These are phyloP conservation scores for Botrytis cinerea DNA, from an alignment of 2,329 filamentous ascomycete species.

Conservation along the genomic window DNA sequence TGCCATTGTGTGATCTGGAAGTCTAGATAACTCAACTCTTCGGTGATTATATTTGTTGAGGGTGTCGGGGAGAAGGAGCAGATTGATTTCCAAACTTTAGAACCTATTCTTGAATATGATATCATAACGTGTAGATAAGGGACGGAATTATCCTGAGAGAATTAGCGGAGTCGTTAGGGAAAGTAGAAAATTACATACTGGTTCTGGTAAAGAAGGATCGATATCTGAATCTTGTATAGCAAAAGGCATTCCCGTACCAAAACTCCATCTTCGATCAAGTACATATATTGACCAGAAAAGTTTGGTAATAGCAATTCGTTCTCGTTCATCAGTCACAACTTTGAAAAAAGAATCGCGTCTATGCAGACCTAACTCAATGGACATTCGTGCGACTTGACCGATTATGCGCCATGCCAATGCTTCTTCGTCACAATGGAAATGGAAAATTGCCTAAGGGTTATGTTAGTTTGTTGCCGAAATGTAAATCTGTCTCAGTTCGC, in stretches of 20 bases:
- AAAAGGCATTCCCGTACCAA: slow-evolving; percentile 86
- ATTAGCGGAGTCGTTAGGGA: slow-evolving; percentile 25
- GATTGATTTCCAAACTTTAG: slow-evolving; percentile 83
- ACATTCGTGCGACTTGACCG: slow-evolving; percentile 78
- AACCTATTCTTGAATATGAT: slow-evolving; percentile 76
- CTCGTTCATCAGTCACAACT: slow-evolving; percentile 66
- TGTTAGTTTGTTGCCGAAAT: slow-evolving; percentile 46
- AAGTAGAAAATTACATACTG: slow-evolving; percentile 56
- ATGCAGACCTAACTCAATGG: slow-evolving; percentile 81
- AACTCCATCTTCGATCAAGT: slow-evolving; percentile 83
- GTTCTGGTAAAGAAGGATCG: slow-evolving; percentile 75
- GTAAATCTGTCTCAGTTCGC: not conserved
- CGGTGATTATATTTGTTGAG: slow-evolving; percentile 47
- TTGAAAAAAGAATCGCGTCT: slow-evolving; percentile 70
- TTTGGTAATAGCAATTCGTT: slow-evolving; percentile 66
- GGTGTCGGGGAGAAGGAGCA: slow-evolving; percentile 33
- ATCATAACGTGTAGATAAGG: slow-evolving; percentile 86
- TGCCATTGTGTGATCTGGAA: slow-evolving; percentile 88
- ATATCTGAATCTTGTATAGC: slow-evolving; percentile 84
- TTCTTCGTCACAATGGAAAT: slow-evolving; percentile 86
- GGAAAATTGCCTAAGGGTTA: slow-evolving; percentile 64
- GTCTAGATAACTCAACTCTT: slow-evolving; percentile 79
- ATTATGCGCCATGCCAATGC: slow-evolving; percentile 84
- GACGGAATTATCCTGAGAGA: slow-evolving; percentile 30
- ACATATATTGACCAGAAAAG: slow-evolving; percentile 88